These are phyloP conservation scores for Ogataea corticis DNA, from an alignment of 805 yeast genomes.

Conservation along the genomic window DNA sequence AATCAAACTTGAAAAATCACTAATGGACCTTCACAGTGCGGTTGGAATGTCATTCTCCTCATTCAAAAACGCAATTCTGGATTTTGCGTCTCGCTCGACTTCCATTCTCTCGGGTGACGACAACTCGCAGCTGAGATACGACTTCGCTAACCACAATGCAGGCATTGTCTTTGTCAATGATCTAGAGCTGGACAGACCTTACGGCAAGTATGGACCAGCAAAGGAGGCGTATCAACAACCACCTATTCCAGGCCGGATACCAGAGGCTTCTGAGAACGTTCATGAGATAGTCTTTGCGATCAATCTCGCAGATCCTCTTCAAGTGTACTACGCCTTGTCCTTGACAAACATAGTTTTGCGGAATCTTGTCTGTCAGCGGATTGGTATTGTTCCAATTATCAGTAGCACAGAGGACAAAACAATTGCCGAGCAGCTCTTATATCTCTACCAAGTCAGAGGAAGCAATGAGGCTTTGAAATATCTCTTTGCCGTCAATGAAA, in stretches of 20 bases:
- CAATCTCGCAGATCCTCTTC: slow-evolving; percentile 54
- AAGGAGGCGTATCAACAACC: slow-evolving; percentile 46
- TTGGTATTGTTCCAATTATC: slow-evolving; percentile 76
- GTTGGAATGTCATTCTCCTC: slow-evolving; percentile 36
- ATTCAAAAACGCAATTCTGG: slow-evolving; percentile 40
- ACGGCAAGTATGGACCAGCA: slow-evolving; percentile 46
- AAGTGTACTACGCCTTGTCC: slow-evolving; percentile 50
- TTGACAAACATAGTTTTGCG: slow-evolving; percentile 50
- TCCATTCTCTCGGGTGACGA: slow-evolving; percentile 10
- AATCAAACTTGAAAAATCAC: slow-evolving; percentile 38
- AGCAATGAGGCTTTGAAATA: slow-evolving; percentile 25
- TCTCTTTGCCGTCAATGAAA: slow-evolving; percentile 22
- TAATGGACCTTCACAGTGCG: slow-evolving; percentile 22
- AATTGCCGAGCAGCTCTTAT: slow-evolving; percentile 29
- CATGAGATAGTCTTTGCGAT: slow-evolving; percentile 73
- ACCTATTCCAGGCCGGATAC: slow-evolving; percentile 58
- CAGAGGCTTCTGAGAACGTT: slow-evolving; percentile 69
- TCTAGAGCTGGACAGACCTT: slow-evolving; percentile 61
- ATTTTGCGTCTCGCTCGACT: slow-evolving; percentile 35
- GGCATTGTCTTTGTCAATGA: slow-evolving; percentile 75
- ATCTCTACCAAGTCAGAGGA: slow-evolving; percentile 20
- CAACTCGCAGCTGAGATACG: slow-evolving; percentile 23
- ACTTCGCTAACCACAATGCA: slow-evolving; percentile 21
- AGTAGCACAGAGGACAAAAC: slow-evolving; percentile 25
- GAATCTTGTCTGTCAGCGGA: slow-evolving; percentile 69